These are phyloP conservation scores for Leucosporidium creatinivorum DNA, from an alignment of 768 basidiomycete species.

Conservation along the genomic window DNA sequence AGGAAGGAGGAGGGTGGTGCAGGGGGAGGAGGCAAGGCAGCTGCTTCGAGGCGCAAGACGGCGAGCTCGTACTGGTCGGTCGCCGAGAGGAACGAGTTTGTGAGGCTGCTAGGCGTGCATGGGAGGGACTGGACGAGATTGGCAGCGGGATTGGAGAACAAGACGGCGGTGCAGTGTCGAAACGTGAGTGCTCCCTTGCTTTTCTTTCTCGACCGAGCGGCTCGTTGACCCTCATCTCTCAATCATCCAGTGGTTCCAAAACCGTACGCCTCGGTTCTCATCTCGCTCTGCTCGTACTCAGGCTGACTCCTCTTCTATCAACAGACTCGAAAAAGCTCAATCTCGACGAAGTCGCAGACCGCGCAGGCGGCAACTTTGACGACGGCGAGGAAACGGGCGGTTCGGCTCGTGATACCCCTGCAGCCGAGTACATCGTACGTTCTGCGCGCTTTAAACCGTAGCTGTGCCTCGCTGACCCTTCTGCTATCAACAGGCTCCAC, in stretches of 20 bases:
- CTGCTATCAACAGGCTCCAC: background rate
- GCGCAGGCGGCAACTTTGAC: background rate
- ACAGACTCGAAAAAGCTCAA: constrained; percentile 38
- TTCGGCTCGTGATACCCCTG: background rate
- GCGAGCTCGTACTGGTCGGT: constrained; percentile 54
- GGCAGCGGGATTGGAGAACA: constrained; percentile 55
- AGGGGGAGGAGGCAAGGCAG: background rate
- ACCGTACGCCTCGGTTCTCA: background rate
- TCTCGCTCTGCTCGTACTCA: background rate
- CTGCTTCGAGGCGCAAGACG: constrained; percentile 20
- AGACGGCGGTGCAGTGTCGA: constrained; percentile 42
- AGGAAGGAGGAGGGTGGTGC: background rate
- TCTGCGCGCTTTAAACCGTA: no score
- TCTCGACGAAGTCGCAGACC: constrained; percentile 28
- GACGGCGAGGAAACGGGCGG: background rate
- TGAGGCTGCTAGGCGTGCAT: constrained; percentile 54
- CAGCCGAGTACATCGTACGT: background rate
- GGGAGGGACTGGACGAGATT: constrained; percentile 65
- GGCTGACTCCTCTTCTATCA: constrained; percentile 29
- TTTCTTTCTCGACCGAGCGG: background rate
- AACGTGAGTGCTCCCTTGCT: constrained; percentile 35
- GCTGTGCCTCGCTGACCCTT: background rate
- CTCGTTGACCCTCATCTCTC: background rate
- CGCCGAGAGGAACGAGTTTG: constrained; percentile 56
- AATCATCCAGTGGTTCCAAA: constrained; percentile 21